Percentiles rank a stretch among this genome's conserved stretches.
Evolutionary conservation across 371 early-diverging fungal genomes (phyloP).

Genomic region (Circinella umbellata): DNA sequence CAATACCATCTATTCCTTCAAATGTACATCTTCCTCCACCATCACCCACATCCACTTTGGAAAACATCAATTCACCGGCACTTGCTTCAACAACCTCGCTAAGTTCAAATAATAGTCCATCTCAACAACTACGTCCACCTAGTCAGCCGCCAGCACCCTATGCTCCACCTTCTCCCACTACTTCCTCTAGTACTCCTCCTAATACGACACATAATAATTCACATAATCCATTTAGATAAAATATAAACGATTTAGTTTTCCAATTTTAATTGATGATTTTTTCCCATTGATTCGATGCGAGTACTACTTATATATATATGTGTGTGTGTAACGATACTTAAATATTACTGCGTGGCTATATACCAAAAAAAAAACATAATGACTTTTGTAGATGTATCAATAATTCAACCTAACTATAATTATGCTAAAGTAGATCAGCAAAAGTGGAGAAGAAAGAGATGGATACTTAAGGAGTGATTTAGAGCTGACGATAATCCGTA

Average conservation of each 20-base stretch:
- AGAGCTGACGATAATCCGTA: too few species aligned
- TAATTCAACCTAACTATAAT: too few species aligned
- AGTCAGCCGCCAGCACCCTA: not conserved
- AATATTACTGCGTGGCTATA: too few species aligned
- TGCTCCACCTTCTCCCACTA: not conserved
- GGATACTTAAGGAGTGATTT: too few species aligned
- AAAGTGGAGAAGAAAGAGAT: too few species aligned
- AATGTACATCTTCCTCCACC: constrained; percentile 2
- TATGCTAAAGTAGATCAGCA: too few species aligned
- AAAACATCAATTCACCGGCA: not conserved
- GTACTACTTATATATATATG: too few species aligned
- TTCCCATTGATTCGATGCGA: too few species aligned
- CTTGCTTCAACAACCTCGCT: not conserved
- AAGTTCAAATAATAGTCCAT: not conserved
- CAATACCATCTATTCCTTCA: constrained; percentile 2
- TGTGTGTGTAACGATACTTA: too few species aligned
- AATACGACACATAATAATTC: not conserved
- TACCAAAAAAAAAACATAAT: too few species aligned
- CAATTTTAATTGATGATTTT: too few species aligned
- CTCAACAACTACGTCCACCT: not conserved
- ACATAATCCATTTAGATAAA: constrained; percentile 1
- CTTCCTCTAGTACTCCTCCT: not conserved
- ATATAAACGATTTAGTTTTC: not conserved
- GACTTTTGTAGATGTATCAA: too few species aligned
- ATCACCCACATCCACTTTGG: not conserved